Conservation (phyloP, 2,329 filamentous ascomycete species). For the Chalara sp. region DNA sequence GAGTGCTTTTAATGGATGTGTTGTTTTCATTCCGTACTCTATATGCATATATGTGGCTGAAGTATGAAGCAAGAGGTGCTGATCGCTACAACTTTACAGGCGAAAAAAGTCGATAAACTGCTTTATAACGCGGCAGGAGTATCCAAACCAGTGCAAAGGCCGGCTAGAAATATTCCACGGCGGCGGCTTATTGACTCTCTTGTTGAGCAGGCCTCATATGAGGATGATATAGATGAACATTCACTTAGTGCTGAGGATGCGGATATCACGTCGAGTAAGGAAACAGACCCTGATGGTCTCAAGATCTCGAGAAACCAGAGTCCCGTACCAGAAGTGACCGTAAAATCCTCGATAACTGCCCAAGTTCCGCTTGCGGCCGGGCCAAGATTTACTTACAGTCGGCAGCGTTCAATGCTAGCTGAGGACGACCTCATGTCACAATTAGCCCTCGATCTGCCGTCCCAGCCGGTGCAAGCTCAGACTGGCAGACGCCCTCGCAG, state of each 20-base stretch:
- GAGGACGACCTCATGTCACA: constrained; percentile 26
- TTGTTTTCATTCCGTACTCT: too few relatives aligned
- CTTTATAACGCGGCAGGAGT: constrained; percentile 10
- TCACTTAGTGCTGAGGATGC: constrained; percentile 7
- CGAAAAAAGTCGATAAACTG: not conserved
- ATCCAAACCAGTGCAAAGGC: constrained; percentile 11
- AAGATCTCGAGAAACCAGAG: constrained; percentile 12
- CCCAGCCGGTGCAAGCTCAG: constrained; percentile 9
- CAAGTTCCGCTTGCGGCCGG: constrained; percentile 22
- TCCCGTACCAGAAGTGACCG: constrained; percentile 5
- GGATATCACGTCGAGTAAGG: constrained; percentile 1
- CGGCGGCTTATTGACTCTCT: constrained; percentile 27
- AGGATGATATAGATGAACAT: constrained; percentile 9
- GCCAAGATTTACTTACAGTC: constrained; percentile 26
- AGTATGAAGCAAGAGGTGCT: too few relatives aligned
- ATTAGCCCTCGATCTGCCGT: constrained; percentile 23
- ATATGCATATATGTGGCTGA: too few relatives aligned
- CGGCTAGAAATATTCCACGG: constrained; percentile 12
- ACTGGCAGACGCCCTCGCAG: constrained; percentile 18
- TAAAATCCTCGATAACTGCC: constrained; percentile 5
- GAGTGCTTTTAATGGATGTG: not conserved
- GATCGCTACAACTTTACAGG: too few relatives aligned
- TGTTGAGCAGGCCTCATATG: constrained; percentile 19
- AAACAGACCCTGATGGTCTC: not conserved
- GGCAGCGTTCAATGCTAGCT: constrained; percentile 27